A percentile compares a stretch with the other conserved stretches of the same genome.
These are phyloP conservation scores for Acanthamoeba pearcei DNA, from an alignment of 208 protist species.

Conservation along the genomic window DNA sequence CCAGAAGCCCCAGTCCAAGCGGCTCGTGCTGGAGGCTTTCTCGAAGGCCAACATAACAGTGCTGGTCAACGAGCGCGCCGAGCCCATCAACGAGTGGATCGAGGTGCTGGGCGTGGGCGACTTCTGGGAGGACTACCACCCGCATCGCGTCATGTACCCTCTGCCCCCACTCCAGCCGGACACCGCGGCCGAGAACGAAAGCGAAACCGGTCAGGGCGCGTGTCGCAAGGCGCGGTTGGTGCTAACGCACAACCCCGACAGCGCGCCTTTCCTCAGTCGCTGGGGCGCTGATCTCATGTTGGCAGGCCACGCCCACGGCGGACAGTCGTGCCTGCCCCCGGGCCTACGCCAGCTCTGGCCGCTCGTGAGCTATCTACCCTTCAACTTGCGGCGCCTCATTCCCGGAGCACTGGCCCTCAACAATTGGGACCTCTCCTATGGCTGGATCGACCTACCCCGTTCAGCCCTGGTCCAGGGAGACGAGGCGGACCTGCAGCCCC, in stretches of 20 bases:
- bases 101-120: constrained; percentile 66
- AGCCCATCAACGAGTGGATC: constrained; percentile 73
- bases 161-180: background rate
- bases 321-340: background rate
- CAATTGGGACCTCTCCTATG: constrained; percentile 36
- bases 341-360: constrained; percentile 13
- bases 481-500: background rate
- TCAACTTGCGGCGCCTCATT: background rate
- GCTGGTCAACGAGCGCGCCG: background rate
- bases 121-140: constrained; percentile 42
- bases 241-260: constrained; percentile 40
- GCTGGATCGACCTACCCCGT: background rate
- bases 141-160: background rate
- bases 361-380: background rate
- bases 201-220: background rate
- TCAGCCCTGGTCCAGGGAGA: background rate
- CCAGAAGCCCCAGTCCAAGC: constrained; percentile 40
- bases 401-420: background rate
- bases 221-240: constrained; percentile 1
- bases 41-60: constrained; percentile 4
- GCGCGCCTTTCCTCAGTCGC: background rate
- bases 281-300: constrained; percentile 68
- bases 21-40: constrained; percentile 45
- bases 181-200: no score
- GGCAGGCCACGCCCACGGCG: constrained; percentile 65